Evolutionary conservation across 495 filamentous ascomycete species (phyloP), one percentile per base, ranked within the genome.

Genomic region (Amphirosellinia nigrospora): DNA sequence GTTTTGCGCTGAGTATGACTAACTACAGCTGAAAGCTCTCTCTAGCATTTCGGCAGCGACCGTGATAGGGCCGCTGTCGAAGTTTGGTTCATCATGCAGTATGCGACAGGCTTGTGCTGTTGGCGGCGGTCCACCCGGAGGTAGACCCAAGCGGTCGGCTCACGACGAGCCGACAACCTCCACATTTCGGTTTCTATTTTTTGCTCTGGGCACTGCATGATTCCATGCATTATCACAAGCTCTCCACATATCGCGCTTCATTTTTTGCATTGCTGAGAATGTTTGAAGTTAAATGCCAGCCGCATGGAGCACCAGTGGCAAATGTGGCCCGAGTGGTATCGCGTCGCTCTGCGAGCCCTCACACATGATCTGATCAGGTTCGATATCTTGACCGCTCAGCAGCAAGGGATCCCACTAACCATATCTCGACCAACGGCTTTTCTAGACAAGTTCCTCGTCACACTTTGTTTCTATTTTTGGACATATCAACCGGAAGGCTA

Each of bases 401-500:
- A 52, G 62, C 23, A 30, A 34, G 26, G 26, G 26, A n/a, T 63
- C 21, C 58, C 34, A 32, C 60, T 41, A 34, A 36, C 53, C 32
- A 32, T 56, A 36, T 56, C 21, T 11, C 53, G 53, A 36, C 53
- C 16, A 36, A 56, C 53, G 53, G 30, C 6, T 46, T 30, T 56
- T 56, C 53, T 5, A 56, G 30, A 56, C n/a, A 15, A 30, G 30
- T 5, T 34, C 6, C 4, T 26, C 34, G 46, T 52, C 32, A 39
- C 32, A n/a, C 32, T 26, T 26, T 50, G 34, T 53, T 65, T 65
- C 63, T 65, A 65, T 65, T 65, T 64, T 64, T 4, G 43, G 41
- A 50, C 16, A 19, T 64, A 45, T 15, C 61, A 19, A 64, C 61
- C 15, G 30, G 41, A 23, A 21, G 6, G 61, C 41, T 58, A 58